These are phyloP conservation scores for Penicillium sp. DNA, from an alignment of 2,329 filamentous ascomycete genomes.

Conservation along the genomic window DNA sequence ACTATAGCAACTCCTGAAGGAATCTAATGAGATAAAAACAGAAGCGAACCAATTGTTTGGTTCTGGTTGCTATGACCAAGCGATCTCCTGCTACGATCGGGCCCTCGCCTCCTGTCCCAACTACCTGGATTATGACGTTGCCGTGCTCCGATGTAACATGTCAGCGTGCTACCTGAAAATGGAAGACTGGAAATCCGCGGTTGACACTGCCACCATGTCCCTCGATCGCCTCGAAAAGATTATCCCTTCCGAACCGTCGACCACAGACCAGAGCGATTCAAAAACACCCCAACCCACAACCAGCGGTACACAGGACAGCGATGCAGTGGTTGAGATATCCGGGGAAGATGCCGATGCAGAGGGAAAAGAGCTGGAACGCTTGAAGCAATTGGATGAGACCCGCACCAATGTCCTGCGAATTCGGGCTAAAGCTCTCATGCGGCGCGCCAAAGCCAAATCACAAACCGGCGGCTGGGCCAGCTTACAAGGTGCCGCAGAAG, in stretches of 20 bases:
- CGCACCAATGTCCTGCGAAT: slow-evolving; percentile 71
- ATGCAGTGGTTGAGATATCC: slow-evolving; percentile 52
- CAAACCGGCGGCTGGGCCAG: slow-evolving; percentile 76
- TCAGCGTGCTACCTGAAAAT: slow-evolving; percentile 85
- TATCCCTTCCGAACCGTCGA: slow-evolving; percentile 41
- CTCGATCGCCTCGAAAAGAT: slow-evolving; percentile 71
- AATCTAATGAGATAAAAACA: slow-evolving; percentile 72
- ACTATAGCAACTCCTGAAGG: slow-evolving; percentile 62
- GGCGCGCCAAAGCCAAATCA: slow-evolving; percentile 71
- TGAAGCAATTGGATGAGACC: slow-evolving; percentile 48
- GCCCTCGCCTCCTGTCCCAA: slow-evolving; percentile 76
- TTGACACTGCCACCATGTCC: slow-evolving; percentile 70
- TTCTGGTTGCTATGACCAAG: slow-evolving; percentile 69
- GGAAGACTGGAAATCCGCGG: slow-evolving; percentile 79
- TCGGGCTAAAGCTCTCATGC: slow-evolving; percentile 77
- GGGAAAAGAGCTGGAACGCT: slow-evolving; percentile 43
- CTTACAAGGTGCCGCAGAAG: slow-evolving; percentile 73
- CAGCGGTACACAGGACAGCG: slow-evolving; percentile 13
- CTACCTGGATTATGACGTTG: slow-evolving; percentile 84
- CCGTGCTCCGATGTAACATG: slow-evolving; percentile 85
- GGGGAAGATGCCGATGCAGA: slow-evolving; percentile 42
- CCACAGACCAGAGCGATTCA: slow-evolving; percentile 19
- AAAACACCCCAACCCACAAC: slow-evolving; percentile 16
- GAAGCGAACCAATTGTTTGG: slow-evolving; percentile 80
- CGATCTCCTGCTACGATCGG: slow-evolving; percentile 78